These are phyloP conservation scores for Tylopilus vinaceipallidus DNA, from an alignment of 768 basidiomycete species.

Conservation along the genomic window DNA sequence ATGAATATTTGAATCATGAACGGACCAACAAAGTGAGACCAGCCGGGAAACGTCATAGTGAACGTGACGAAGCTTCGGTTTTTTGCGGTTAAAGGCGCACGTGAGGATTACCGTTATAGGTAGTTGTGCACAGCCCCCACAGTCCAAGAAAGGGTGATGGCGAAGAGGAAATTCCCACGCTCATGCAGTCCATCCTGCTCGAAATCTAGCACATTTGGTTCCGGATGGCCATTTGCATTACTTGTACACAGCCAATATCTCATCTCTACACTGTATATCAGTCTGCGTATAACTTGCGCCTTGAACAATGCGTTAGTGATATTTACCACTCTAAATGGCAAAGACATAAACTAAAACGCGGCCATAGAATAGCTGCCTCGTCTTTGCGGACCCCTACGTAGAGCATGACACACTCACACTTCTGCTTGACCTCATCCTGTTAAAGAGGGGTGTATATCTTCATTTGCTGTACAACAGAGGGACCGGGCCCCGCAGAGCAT, in stretches of 20 bases:
- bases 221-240: conserved; percentile 80
- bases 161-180: conserved; percentile 5
- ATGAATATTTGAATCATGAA: no score
- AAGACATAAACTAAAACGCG: conserved; percentile 6
- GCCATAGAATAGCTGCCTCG: conserved; percentile 53
- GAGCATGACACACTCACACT: conserved; percentile 77
- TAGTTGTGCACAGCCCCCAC: no score
- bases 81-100: no score
- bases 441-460: conserved; percentile 79
- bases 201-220: not conserved
- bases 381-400: conserved; percentile 84
- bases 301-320: conserved; percentile 77
- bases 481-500: conserved; percentile 53
- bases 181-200: not conserved
- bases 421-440: conserved; percentile 74
- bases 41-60: no score
- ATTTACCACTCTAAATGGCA: not conserved
- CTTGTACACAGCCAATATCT: conserved; percentile 60
- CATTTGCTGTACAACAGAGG: conserved; percentile 83
- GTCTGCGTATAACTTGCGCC: conserved; percentile 71
- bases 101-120: no score
- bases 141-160: no score
- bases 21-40: no score
- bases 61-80: no score
- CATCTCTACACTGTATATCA: conserved; percentile 83